Evolutionary conservation across 768 basidiomycete genomes (phyloP).

Genomic region (Pholiota conissans): DNA sequence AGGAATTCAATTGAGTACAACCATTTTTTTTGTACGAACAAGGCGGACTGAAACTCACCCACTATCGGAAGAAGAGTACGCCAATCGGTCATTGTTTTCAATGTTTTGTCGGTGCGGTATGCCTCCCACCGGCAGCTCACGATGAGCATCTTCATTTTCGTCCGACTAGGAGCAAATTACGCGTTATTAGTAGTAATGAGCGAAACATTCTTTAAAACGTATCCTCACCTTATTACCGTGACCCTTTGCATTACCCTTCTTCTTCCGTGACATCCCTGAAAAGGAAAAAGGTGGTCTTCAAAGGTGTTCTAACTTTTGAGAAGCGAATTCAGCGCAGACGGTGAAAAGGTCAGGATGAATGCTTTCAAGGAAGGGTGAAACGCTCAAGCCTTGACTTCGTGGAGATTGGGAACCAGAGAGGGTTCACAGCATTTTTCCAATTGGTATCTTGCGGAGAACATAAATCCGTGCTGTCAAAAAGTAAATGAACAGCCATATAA

Average conservation of each 20-base stretch:
- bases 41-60: not conserved
- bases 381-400: too few relatives aligned
- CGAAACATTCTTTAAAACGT: not conserved
- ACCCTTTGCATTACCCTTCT: not conserved
- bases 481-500: too few relatives aligned
- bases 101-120: not conserved
- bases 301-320: too few relatives aligned
- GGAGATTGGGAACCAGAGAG: too few relatives aligned
- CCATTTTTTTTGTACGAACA: not conserved
- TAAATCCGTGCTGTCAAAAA: conserved; percentile 18
- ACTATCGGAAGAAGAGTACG: not conserved
- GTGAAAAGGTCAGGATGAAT: too few relatives aligned
- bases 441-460: too few relatives aligned
- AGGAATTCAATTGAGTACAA: not conserved
- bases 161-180: not conserved
- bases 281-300: too few relatives aligned
- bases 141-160: not conserved
- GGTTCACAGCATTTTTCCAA: too few relatives aligned
- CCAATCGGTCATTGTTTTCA: not conserved
- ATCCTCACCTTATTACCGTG: not conserved
- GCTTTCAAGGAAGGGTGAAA: too few relatives aligned
- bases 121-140: not conserved
- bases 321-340: too few relatives aligned
- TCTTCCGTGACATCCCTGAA: not conserved
- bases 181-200: not conserved